Evolutionary conservation across 192 early-diverging fungal genomes (phyloP), one percentile per base, ranked within the genome.

Genomic region (Coemansia sp.): DNA sequence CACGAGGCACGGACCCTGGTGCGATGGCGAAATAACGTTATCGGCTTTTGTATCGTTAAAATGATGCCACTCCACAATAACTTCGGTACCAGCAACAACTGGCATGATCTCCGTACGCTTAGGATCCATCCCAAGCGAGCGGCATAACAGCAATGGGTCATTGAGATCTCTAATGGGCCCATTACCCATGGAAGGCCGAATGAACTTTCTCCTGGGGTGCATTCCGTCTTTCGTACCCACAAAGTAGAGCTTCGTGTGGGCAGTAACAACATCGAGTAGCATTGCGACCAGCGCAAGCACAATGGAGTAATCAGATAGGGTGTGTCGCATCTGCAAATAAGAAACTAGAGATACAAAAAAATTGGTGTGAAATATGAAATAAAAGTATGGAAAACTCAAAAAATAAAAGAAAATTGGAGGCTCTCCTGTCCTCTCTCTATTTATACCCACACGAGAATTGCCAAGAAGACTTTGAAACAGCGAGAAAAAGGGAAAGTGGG

Each of bases 31-130:
- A 36, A 73, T 73, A 8, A 68, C 50, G 56, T 73, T 61, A 33
- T 73, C 72, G 23, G 65, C 52, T 3, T 61, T 34, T 1, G 72
- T 53, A 35, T 50, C 61, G 20, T 68, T 60, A 62, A 60, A 36
- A 47, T 73, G 72, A 43, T 73, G 72, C 72, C 72, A 73, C 45
- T 64, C 72, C 20, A 73, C 61, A 12, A 61, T 68, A 1, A 58
- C 0, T 2, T 58, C 33, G 18, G n/a, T 37, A 5, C 56, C 56
- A 12, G 56, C 56, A 13, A 37, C 35, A 3, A 58, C 34, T 14
- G 56, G 56, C 6, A 58, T 6, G 6, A 58, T 58, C 56, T 58
- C 20, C 0, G 56, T 37, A 6, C 10, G n/a, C 0, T 2, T 6
- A 0, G 56, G 18, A 0, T 16, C n/a, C 56, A 36, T 58, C 3